Evolutionary conservation across 2,329 filamentous ascomycete genomes (phyloP).

Genomic region (Diaporthe sp.): DNA sequence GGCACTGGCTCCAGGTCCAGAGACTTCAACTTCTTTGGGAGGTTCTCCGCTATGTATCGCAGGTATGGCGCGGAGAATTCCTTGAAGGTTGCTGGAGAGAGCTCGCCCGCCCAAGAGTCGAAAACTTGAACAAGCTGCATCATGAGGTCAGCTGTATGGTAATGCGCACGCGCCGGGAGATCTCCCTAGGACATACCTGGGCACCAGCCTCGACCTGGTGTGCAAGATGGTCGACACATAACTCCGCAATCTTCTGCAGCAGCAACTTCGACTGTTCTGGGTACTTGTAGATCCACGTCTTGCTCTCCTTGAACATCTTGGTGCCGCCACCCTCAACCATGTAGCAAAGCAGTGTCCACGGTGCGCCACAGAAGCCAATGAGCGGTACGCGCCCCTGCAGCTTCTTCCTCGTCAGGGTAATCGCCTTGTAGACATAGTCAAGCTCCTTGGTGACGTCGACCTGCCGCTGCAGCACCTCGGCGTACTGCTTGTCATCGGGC

Average conservation of each 20-base stretch:
- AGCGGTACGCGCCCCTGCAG: constrained; percentile 89
- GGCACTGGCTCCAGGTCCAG: constrained; percentile 85
- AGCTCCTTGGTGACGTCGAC: constrained; percentile 90
- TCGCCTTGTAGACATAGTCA: constrained; percentile 95
- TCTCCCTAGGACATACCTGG: constrained; percentile 68
- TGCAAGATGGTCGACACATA: constrained; percentile 95
- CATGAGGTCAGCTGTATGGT: constrained; percentile 34
- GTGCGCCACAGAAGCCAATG: constrained; percentile 96
- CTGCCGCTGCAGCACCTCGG: constrained; percentile 77
- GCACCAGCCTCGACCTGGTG: constrained; percentile 93
- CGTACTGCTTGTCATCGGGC: constrained; percentile 87
- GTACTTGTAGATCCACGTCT: constrained; percentile 97
- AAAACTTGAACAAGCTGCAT: constrained; percentile 90
- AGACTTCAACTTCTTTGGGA: constrained; percentile 80
- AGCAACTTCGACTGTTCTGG: constrained; percentile 83
- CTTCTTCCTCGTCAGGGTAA: constrained; percentile 91
- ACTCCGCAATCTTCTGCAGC: constrained; percentile 90
- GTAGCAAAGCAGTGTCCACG: constrained; percentile 97
- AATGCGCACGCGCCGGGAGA: not conserved
- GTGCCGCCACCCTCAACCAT: constrained; percentile 99
- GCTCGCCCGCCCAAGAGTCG: constrained; percentile 97
- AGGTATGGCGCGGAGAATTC: constrained; percentile 90
- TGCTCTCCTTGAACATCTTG: constrained; percentile 93
- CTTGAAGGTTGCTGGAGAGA: constrained; percentile 86
- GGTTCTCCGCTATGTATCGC: constrained; percentile 82